These are phyloP conservation scores for Pichia rugopelliculosa DNA, from an alignment of 805 yeast species.

Conservation along the genomic window DNA sequence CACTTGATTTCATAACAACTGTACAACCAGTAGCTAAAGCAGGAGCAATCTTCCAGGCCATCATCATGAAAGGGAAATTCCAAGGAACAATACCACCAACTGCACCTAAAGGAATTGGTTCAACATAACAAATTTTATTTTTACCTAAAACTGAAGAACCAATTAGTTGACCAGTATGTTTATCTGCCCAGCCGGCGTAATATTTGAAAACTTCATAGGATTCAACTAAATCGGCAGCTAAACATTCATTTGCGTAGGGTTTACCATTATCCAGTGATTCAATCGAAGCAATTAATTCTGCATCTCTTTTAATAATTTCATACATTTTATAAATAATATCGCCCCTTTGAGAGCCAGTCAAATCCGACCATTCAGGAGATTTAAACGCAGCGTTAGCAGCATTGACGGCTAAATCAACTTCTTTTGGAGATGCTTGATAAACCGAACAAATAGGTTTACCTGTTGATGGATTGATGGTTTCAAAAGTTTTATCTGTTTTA, in stretches of 20 bases:
- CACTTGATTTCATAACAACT: conserved; percentile 64
- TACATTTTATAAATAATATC: conserved; percentile 44
- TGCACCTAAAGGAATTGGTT: conserved; percentile 59
- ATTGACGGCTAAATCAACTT: conserved; percentile 60
- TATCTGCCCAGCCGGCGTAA: conserved; percentile 77
- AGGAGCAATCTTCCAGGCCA: conserved; percentile 73
- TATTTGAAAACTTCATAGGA: conserved; percentile 43
- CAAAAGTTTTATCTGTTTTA: conserved; percentile 19
- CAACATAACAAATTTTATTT: conserved; percentile 44
- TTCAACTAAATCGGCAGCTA: conserved; percentile 30
- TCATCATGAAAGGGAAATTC: conserved; percentile 77
- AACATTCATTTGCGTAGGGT: conserved; percentile 40
- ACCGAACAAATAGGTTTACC: conserved; percentile 55
- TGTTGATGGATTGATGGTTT: conserved; percentile 33
- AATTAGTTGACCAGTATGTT: conserved; percentile 57
- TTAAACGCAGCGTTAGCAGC: conserved; percentile 58
- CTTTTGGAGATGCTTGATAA: conserved; percentile 47
- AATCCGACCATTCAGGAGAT: conserved; percentile 36
- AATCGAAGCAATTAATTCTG: conserved; percentile 42
- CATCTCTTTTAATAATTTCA: conserved; percentile 42
- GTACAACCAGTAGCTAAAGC: conserved; percentile 72
- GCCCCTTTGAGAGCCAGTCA: conserved; percentile 47
- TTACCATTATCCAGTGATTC: conserved; percentile 57
- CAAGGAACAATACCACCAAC: conserved; percentile 80
- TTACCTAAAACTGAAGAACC: conserved; percentile 25